Evolutionary conservation across 2,329 filamentous ascomycete species (phyloP).

Genomic region (Trichoderma hamatum): DNA sequence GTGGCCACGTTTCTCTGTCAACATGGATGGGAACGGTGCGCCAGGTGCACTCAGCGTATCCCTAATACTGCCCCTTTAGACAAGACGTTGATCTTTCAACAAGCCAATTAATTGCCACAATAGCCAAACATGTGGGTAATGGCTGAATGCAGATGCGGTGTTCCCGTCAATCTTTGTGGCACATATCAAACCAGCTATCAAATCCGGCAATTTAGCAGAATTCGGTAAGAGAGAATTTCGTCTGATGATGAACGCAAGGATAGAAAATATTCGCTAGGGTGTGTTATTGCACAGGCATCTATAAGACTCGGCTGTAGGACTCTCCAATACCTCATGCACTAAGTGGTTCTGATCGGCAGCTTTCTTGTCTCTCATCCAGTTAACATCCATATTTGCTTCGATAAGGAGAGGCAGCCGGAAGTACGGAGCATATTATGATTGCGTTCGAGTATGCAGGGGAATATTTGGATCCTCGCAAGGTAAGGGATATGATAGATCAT

Average conservation of each 20-base stretch:
- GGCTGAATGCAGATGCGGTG: neutral
- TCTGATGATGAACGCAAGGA: constrained; percentile 2
- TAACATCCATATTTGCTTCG: neutral
- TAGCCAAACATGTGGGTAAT: neutral
- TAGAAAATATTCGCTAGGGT: neutral
- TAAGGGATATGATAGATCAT: constrained; percentile 2
- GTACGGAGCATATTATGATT: neutral
- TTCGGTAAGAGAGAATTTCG: neutral
- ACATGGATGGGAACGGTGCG: constrained; percentile 2
- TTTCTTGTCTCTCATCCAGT: neutral
- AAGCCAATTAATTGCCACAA: neutral
- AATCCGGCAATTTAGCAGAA: neutral
- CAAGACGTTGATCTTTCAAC: neutral
- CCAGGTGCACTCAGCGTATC: constrained; percentile 5
- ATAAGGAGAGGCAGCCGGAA: neutral
- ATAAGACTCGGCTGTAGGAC: neutral
- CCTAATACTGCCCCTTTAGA: neutral
- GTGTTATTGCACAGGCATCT: neutral
- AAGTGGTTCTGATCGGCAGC: neutral
- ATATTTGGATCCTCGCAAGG: neutral
- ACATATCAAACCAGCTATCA: neutral
- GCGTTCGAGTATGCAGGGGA: neutral
- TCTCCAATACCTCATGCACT: neutral
- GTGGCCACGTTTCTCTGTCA: constrained; percentile 12
- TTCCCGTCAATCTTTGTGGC: neutral